Evolutionary conservation across 176 grass and related monocot genomes (phyloP), one percentile per base, ranked within the genome.

Genomic region (Tillandsia fasciculata): DNA sequence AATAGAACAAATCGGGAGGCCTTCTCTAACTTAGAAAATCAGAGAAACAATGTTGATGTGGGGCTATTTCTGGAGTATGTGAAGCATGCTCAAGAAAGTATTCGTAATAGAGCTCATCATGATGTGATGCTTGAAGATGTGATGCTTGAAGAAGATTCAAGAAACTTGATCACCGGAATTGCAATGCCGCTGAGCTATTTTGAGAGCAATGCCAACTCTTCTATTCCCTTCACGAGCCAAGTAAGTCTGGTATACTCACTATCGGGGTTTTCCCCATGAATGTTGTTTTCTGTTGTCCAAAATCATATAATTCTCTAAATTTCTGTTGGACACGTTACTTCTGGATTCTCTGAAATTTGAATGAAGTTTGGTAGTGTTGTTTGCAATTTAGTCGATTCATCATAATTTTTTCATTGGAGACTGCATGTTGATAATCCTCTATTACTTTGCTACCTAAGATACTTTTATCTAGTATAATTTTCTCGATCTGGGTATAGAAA

Each of bases 1-100:
- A 83, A 63, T 72, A 74, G 75, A 28, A 70, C 87, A 76, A 72
- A 65, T 12, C 70, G 71, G 15, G 86, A 92, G 49, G n/a, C 85
- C 53, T 74, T 92, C 72, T 87, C 78, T 63, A 83, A 86, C 49
- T 66, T 87, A 70, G 86, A 93, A 49, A 84, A 24, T 24, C 70
- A 84, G 57, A 75, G 73, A 27, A 65, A 89, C 71, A 81, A 88
- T 87, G 53, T 63, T 80, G 81, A 87, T 73, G 49, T 90, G 50
- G 83, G 49, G 26, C 18, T 54, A 81, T 87, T 93, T 74, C 61
- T 90, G 75, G 79, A 82, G 53, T 74, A 83, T 50, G 47, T 93
- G 58, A 74, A 68, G 27, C 68, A 84, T 83, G 84, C 84, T 50
- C 87, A n/a, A 70, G 71, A 47, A 20, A 81, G 80, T 76, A 64